Conservation (phyloP, 805 yeast genomes). For the Priceomyces melissophilus region DNA sequence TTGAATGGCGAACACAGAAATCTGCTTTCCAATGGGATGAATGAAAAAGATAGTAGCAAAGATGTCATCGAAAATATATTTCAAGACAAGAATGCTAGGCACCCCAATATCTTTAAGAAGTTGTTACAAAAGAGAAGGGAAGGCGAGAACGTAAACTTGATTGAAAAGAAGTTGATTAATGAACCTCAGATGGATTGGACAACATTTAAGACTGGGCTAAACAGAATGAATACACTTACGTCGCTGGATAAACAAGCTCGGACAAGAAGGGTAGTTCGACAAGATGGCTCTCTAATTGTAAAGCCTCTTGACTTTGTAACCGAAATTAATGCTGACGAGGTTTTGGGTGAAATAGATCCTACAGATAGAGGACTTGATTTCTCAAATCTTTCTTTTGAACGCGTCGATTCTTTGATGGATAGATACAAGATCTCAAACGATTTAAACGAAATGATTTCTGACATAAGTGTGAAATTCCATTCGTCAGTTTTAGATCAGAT, state of each 20-base stretch:
- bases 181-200: conserved; percentile 38
- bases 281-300: conserved; percentile 35
- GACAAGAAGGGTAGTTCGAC: conserved; percentile 51
- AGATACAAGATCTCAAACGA: conserved; percentile 27
- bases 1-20: conserved; percentile 17
- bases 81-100: conserved; percentile 40
- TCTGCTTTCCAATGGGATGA: conserved; percentile 1
- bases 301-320: conserved; percentile 43
- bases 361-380: conserved; percentile 13
- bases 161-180: conserved; percentile 31
- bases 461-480: conserved; percentile 37
- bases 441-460: conserved; percentile 40
- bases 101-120: conserved; percentile 46
- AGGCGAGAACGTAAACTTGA: conserved; percentile 22
- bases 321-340: conserved; percentile 41
- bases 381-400: conserved; percentile 15
- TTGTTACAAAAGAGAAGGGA: conserved; percentile 33
- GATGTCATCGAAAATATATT: conserved; percentile 39
- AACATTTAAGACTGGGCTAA: conserved; percentile 51
- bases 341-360: conserved; percentile 14
- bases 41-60: conserved; percentile 10
- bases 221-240: conserved; percentile 69
- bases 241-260: conserved; percentile 67
- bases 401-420: conserved; percentile 30
- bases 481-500: conserved; percentile 48